These are phyloP conservation scores for Alternaria metachromatica DNA, from an alignment of 2,329 filamentous ascomycete genomes.

Conservation along the genomic window DNA sequence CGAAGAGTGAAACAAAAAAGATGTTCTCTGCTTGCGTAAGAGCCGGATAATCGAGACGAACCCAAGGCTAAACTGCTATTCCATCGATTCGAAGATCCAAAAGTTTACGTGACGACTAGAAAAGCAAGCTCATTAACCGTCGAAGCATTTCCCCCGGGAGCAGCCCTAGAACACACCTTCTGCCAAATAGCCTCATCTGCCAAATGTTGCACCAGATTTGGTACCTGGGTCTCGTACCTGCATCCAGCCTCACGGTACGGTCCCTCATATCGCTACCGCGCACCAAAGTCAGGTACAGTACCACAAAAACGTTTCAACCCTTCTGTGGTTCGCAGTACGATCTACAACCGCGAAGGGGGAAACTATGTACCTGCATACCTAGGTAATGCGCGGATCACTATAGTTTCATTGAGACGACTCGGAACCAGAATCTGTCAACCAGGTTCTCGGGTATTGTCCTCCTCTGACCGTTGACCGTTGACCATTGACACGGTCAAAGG, in stretches of 20 bases:
- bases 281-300: neutral
- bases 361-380: neutral
- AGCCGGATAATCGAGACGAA: neutral
- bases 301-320: neutral
- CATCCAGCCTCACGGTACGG: neutral
- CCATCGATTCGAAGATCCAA: neutral
- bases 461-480: neutral
- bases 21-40: neutral
- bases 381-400: neutral
- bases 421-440: neutral
- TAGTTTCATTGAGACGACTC: neutral
- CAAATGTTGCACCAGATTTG: neutral
- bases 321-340: neutral
- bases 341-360: neutral
- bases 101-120: neutral
- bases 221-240: neutral
- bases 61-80: neutral
- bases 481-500: neutral
- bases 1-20: neutral
- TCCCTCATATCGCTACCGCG: neutral
- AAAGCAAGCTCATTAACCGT: neutral
- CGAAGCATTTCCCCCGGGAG: neutral
- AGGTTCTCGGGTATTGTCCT: neutral
- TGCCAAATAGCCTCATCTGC: neutral
- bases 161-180: neutral